A percentile compares a stretch with the other conserved stretches of the same genome.
phyloP scores from a whole-genome alignment of 768 basidiomycete species.

The Rhizopogon vesiculosus region DNA sequence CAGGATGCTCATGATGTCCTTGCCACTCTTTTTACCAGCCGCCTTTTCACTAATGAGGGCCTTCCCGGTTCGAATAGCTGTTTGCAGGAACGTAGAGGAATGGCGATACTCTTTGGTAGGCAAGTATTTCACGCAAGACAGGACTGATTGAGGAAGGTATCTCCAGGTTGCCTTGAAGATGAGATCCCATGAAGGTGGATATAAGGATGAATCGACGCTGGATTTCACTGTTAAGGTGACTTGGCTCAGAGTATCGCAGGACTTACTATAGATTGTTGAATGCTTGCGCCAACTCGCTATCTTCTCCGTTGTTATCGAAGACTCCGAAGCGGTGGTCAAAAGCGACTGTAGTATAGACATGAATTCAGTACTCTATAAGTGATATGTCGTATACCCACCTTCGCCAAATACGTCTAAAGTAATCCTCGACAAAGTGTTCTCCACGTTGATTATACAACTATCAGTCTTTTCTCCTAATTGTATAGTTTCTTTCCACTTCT shows the following conservation, averaged over 20 bases:
- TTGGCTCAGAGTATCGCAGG: not conserved
- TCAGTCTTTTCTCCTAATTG: slow-evolving; percentile 1
- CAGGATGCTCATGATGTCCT: slow-evolving; percentile 31
- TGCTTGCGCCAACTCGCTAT: slow-evolving; percentile 10
- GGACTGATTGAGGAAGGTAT: slow-evolving; percentile 20
- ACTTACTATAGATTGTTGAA: slow-evolving; percentile 15
- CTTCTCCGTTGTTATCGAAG: slow-evolving; percentile 5
- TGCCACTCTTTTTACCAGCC: slow-evolving; percentile 16
- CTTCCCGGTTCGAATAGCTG: slow-evolving; percentile 18
- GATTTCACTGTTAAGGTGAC: not conserved
- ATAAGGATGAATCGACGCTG: slow-evolving; percentile 19
- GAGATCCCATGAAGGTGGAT: slow-evolving; percentile 16
- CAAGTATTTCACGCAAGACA: slow-evolving; percentile 21
- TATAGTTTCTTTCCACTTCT: slow-evolving; percentile 18
- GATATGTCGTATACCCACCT: slow-evolving; percentile 8
- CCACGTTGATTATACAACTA: slow-evolving; percentile 13
- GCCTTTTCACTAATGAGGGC: slow-evolving; percentile 18
- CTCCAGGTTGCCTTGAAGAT: slow-evolving; percentile 24
- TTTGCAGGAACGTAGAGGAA: slow-evolving; percentile 18
- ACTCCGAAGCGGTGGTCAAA: slow-evolving; percentile 20
- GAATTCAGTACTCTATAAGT: not conserved
- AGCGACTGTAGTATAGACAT: slow-evolving; percentile 10
- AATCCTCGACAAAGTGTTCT: slow-evolving; percentile 14
- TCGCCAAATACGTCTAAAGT: slow-evolving; percentile 26
- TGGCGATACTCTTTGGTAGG: slow-evolving; percentile 23